A percentile compares a stretch with the other conserved stretches of the same genome.
phyloP scores from a whole-genome alignment of 139 green algal species.

The Chlorella vulgaris region DNA sequence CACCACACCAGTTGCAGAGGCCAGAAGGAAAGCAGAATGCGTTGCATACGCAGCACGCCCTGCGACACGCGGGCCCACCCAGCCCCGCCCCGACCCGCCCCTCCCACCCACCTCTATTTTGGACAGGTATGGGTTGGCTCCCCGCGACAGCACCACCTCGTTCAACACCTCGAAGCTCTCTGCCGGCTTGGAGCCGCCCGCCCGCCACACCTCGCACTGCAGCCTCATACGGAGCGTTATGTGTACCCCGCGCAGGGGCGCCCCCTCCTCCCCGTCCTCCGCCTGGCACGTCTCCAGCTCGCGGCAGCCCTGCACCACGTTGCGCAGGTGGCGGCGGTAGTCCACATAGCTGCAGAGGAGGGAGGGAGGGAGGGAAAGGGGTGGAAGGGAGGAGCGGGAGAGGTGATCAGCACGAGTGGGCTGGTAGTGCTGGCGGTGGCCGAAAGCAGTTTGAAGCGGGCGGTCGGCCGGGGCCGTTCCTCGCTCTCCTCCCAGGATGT shows the following conservation, averaged over 20 bases:
- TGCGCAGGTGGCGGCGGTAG: slow-evolving; percentile 74
- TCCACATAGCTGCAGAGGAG: slow-evolving; percentile 40
- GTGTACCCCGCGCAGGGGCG: slow-evolving; percentile 76
- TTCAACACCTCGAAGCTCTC: slow-evolving; percentile 85
- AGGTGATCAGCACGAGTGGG: no score
- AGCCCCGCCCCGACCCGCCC: no score
- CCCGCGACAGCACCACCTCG: slow-evolving; percentile 95
- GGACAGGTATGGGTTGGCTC: slow-evolving; percentile 86
- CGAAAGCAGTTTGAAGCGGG: no score
- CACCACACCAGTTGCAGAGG: no score
- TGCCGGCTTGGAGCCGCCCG: not conserved
- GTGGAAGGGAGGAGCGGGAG: not conserved
- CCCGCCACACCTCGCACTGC: slow-evolving; percentile 71
- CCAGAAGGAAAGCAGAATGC: no score
- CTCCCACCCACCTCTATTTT: slow-evolving; percentile 94
- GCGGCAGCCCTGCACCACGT: slow-evolving; percentile 80
- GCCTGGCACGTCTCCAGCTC: slow-evolving; percentile 42
- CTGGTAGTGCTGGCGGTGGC: no score
- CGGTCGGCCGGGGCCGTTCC: no score
- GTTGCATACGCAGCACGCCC: no score
- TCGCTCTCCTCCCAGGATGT: no score
- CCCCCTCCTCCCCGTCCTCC: not conserved
- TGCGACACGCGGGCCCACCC: no score
- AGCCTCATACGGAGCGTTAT: slow-evolving; percentile 98
- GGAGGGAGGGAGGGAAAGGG: not conserved